A percentile compares a stretch with the other conserved stretches of the same genome.
Evolutionary conservation across 2,329 filamentous ascomycete species (phyloP).

Genomic region (Madurella mycetomatis): DNA sequence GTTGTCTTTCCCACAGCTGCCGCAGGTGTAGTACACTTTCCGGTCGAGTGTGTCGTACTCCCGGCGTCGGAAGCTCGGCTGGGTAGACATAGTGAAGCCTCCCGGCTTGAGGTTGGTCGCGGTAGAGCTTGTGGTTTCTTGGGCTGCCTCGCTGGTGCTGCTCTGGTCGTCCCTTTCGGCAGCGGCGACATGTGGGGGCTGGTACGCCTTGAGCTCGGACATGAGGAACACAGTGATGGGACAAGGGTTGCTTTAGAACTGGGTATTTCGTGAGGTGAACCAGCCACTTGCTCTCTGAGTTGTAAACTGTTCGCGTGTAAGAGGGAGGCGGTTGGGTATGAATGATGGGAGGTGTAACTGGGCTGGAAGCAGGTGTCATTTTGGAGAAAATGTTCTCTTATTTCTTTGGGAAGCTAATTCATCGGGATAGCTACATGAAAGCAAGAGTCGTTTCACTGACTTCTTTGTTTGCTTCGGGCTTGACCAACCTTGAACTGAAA

Average conservation of each 20-base stretch:
- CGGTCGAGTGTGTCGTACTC: conserved; percentile 7
- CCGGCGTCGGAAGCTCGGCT: background rate
- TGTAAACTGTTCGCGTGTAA: conserved; percentile 1
- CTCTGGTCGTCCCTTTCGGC: background rate
- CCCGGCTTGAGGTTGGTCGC: background rate
- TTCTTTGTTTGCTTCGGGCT: no score
- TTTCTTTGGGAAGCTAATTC: no score
- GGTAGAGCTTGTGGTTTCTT: background rate
- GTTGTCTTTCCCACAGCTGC: background rate
- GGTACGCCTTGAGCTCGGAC: background rate
- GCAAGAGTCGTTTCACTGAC: no score
- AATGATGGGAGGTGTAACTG: background rate
- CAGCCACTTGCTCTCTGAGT: no score
- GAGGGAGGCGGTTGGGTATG: background rate
- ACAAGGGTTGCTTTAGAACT: no score
- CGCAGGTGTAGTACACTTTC: conserved; percentile 8
- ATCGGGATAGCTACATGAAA: no score
- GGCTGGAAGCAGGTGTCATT: no score
- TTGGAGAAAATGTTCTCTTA: no score
- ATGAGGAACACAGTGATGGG: background rate
- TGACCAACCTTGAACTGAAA: no score
- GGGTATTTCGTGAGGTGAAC: no score
- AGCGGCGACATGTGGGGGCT: background rate
- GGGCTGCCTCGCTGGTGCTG: background rate
- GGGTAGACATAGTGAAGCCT: background rate